Conservation (phyloP, 1,284 basidiomycete species). For the Tilletia horrida region DNA sequence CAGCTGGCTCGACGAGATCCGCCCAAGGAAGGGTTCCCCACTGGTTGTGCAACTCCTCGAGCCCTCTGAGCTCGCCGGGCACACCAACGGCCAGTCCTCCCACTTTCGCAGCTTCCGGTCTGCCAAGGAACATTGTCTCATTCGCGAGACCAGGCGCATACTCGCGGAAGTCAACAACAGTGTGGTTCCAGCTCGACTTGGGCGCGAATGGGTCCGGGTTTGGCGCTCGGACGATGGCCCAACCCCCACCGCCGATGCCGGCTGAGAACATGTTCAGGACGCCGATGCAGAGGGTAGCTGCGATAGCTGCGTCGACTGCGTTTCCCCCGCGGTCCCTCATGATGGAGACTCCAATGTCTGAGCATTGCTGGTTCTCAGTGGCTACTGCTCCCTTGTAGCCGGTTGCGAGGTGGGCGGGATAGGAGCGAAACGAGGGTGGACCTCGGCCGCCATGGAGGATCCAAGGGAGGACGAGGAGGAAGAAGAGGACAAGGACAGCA, state of each 20-base stretch:
- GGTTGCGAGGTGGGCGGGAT: slow-evolving; percentile 2
- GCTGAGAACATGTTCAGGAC: slow-evolving; percentile 56
- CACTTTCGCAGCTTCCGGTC: slow-evolving; percentile 21
- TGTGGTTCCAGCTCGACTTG: slow-evolving; percentile 44
- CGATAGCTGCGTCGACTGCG: slow-evolving; percentile 56
- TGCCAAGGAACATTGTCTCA: slow-evolving; percentile 51
- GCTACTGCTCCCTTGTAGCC: slow-evolving; percentile 47
- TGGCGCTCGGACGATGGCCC: slow-evolving; percentile 58
- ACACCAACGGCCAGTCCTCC: slow-evolving; percentile 53
- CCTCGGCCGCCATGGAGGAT: neutral
- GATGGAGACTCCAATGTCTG: slow-evolving; percentile 55
- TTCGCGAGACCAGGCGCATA: slow-evolving; percentile 55
- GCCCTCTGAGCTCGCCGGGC: slow-evolving; percentile 54
- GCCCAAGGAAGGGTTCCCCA: slow-evolving; percentile 54
- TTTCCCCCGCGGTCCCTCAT: slow-evolving; percentile 54
- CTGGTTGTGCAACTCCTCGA: slow-evolving; percentile 47
- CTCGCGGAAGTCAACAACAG: slow-evolving; percentile 58
- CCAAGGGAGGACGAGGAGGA: neutral
- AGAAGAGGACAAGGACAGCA: slow-evolving; percentile 12
- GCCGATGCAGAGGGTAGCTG: slow-evolving; percentile 56
- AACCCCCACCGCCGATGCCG: slow-evolving; percentile 56
- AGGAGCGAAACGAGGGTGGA: neutral
- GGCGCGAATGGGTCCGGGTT: slow-evolving; percentile 51
- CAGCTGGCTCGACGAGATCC: slow-evolving; percentile 46
- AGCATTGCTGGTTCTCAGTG: slow-evolving; percentile 56